Base-by-base conservation (phyloP, 2,329 filamentous ascomycete genomes). In the Colletotrichum sidae region DNA sequence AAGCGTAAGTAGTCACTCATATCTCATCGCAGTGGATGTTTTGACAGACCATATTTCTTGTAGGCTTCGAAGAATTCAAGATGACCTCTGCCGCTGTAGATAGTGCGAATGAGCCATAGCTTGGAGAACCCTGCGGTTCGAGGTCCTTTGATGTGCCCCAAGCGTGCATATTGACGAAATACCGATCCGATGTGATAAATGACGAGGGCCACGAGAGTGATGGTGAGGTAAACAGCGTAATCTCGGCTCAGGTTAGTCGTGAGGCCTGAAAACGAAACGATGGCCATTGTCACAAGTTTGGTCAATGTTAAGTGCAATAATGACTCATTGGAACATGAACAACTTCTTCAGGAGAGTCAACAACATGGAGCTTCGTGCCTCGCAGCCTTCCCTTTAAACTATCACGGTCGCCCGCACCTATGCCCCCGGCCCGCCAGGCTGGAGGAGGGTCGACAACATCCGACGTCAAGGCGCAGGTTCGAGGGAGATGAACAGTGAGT, bases 91-190 rank as follows among this genome's bases (percentile, higher is more conserved):
- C 77, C 78, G 8, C 74, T 72, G 4, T 71, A 68, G 2, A 77
- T 73, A 8, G 67, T 69, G 13, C 68, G 70, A 9, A 77, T 66
- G 17, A 82, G 69, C 78, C 79, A 83, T 67, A 77, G 71, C 56
- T 78, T 79, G 0, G 80, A 80, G 39, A 82, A 74, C 0, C 69
- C 73, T 2, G 79, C 78, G 3, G 73, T 53, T 13, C 69, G 68
- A 6, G 81, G 81, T 0, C 81, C 81, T 6, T 75, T 75, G 58
- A 83, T 72, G 63, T 80, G 76, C 10, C 78, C 74, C 7, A 83
- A 75, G 34, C 79, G 75, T 35, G 64, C 70, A 69, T 79, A 81
- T 25, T 75, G 70, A 5, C 59, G 61, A 39, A 70, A 69, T 8
- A 65, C 71, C 3, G 72, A 72, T 8, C 66, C 17, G 5, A 59